Evolutionary conservation across 2,329 filamentous ascomycete genomes (phyloP), one percentile per base, ranked within the genome.

Genomic region (Chaetothyriales sp.): DNA sequence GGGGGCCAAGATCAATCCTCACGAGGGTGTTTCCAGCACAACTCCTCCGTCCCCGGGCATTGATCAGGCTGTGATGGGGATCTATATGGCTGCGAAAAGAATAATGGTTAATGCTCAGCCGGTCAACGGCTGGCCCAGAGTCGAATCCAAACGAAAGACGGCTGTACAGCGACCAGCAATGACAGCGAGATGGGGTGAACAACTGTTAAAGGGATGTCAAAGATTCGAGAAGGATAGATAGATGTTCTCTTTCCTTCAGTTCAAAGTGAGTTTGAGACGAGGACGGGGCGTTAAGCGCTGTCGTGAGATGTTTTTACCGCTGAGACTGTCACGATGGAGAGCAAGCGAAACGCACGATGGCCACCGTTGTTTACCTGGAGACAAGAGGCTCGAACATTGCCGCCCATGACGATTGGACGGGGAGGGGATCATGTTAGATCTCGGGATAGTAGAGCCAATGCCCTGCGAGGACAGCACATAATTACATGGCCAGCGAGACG

Each of bases 1-100:
- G 47, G n/a, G 53, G 57, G 56, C 50, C 28, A 54, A 53, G 49
- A 46, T 54, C 54, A 52, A 53, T 53, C 54, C 55, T 52, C 47
- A 49, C 48, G 49, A 44, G 44, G 28, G 46, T 28, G 44, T 28
- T 46, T 28, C 44, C 44, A 46, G 22, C 19, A 46, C 44, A 19
- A 46, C 10, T 46, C 19, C 22, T 28, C 22, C 19, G 44, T 46
- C 8, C n/a, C 18, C 44, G 18, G 18, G 22, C 18, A 28, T 20
- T n/a, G 15, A 46, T 46, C 19, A 4, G 18, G 44, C 44, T 28
- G 22, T n/a, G 44, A 46, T 9, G n/a, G 44, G 19, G 44, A 13
- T 20, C 8, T 46, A 45, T 10, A 15, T 19, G n/a, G 4, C 22
- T 19, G 19, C 13, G n/a, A 10, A 20, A 19, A 20, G 19, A 46